phyloP scores from a whole-genome alignment of 345 rosid genomes.

The Eucalyptus shirleyi region DNA sequence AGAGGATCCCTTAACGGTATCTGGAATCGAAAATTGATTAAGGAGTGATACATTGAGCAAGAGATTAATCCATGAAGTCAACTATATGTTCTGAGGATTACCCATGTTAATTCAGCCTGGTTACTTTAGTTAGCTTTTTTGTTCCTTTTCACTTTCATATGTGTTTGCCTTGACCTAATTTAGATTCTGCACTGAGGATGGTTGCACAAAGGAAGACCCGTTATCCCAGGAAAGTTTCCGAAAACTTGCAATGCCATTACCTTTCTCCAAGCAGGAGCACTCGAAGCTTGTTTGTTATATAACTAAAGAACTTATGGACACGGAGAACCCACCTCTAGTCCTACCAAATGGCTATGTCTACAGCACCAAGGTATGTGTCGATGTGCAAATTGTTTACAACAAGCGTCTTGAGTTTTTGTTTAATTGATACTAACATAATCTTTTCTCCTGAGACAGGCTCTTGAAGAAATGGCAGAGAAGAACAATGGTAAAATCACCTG shows the following conservation, averaged over 20 bases:
- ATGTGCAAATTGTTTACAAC: background rate
- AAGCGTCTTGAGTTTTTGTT: background rate
- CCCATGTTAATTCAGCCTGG: background rate
- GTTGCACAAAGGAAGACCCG: slow-evolving; percentile 95
- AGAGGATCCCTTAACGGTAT: background rate
- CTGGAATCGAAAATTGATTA: background rate
- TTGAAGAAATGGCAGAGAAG: slow-evolving; percentile 82
- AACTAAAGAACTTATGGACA: slow-evolving; percentile 92
- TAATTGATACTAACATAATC: background rate
- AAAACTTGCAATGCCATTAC: slow-evolving; percentile 72
- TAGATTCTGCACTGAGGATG: slow-evolving; percentile 74
- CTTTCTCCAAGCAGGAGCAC: slow-evolving; percentile 92
- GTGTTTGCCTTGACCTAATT: slow-evolving; percentile 22
- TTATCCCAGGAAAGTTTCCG: slow-evolving; percentile 88
- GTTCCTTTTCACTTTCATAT: background rate
- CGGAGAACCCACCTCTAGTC: slow-evolving; percentile 98
- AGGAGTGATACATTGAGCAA: background rate
- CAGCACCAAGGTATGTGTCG: slow-evolving; percentile 66
- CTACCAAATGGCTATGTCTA: slow-evolving; percentile 93
- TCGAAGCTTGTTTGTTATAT: slow-evolving; percentile 97
- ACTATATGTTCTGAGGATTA: background rate
- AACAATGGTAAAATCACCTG: slow-evolving; percentile 68
- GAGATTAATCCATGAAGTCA: background rate
- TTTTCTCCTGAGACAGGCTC: slow-evolving; percentile 45
- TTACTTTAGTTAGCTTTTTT: background rate